Evolutionary conservation across 108 stramenopile species (phyloP), one percentile per base, ranked within the genome.

Genomic region (Cyclotella baltica): DNA sequence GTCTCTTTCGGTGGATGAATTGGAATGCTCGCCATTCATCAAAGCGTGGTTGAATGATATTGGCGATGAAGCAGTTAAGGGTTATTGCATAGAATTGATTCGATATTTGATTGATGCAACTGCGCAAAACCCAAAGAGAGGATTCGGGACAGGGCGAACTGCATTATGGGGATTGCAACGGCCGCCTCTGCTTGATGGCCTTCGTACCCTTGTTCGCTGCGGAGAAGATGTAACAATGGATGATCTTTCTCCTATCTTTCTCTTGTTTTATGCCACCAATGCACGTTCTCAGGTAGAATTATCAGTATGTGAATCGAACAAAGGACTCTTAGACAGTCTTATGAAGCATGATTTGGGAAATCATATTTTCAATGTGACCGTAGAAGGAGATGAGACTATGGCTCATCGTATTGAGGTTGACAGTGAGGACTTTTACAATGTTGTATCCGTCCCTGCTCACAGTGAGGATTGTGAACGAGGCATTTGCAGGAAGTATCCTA

Each of bases 161-260:
- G 80, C 88, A n/a, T 62, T 96, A 29, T 96, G 90, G 91, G 95
- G 95, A 55, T 67, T 93, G 2, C 92, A 96, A 64, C 83, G 95
- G 25, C 95, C 95, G 11, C 95, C 95, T 16, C n/a, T 87, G 19
- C 62, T 86, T 4, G 57, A 90, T 29, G 84, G 84, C n/a, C 72
- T 70, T 28, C 86, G 73, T n/a, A 93, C 95, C 9, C 78, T 88
- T 29, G 28, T 96, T 35, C 75, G 84, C 28, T 88, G 85, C 50
- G 67, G 67, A 5, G 28, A 62, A 0, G 62, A 57, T 4, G 77
- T 78, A 0, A 67, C 75, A 1, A 75, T 88, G 35, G 90, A 91
- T 47, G 86, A 85, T 47, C 29, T 93, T 33, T 81, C 88, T 33
- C 88, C 92, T 18, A 77, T 83, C 33, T 81, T 89, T 29, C 46